Conservation (phyloP, 352 stramenopile genomes). For the Halophytophthora batemanensis region DNA sequence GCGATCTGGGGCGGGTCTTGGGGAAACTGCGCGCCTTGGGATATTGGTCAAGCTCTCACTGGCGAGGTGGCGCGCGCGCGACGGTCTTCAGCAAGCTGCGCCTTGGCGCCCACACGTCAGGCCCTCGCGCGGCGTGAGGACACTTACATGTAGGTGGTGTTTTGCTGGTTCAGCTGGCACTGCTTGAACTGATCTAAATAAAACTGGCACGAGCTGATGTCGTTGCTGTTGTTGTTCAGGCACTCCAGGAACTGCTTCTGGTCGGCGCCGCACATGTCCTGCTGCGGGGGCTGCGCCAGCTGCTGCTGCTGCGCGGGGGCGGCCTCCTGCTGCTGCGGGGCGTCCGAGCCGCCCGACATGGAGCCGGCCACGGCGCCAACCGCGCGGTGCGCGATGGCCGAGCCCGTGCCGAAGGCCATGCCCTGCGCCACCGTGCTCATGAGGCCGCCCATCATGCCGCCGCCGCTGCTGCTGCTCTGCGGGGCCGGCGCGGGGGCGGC, state of each 20-base stretch:
- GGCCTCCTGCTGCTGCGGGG: constrained; percentile 38
- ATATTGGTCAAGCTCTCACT: too few species aligned
- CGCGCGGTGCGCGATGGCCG: constrained; percentile 93
- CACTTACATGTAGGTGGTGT: constrained; percentile 62
- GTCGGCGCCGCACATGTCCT: constrained; percentile 65
- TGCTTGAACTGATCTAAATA: constrained; percentile 88
- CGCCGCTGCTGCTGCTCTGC: constrained; percentile 44
- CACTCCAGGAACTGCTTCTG: constrained; percentile 85
- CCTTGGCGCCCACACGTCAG: too few species aligned
- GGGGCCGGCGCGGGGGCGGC: constrained; percentile 50
- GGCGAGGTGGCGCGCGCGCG: too few species aligned
- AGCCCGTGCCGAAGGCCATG: constrained; percentile 98
- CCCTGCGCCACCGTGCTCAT: constrained; percentile 95
- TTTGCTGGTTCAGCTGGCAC: constrained; percentile 74
- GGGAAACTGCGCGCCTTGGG: too few species aligned
- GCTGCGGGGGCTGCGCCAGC: constrained; percentile 29
- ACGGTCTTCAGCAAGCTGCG: too few species aligned
- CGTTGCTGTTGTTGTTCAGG: constrained; percentile 83
- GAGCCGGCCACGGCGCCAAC: constrained; percentile 76
- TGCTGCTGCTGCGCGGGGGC: constrained; percentile 20
- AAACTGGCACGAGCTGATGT: constrained; percentile 87
- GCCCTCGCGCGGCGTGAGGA: not conserved
- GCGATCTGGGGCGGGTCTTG: too few species aligned
- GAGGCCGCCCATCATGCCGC: constrained; percentile 93
- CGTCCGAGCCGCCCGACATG: constrained; percentile 58